Evolutionary conservation across 352 stramenopile genomes (phyloP), one percentile per base, ranked within the genome.

Genomic region (Pythium dissimile): DNA sequence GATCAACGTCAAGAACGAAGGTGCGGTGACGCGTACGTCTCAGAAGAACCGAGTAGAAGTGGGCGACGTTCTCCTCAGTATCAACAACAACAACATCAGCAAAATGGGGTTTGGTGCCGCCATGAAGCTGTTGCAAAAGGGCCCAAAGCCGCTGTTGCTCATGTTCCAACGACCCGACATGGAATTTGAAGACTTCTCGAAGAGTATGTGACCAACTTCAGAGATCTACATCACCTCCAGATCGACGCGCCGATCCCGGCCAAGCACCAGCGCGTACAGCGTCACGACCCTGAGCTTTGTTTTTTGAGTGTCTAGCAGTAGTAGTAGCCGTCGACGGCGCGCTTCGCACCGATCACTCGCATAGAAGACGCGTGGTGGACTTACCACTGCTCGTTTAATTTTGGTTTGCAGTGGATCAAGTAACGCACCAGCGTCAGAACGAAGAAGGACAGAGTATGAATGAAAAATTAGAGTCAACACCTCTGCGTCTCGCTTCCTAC

Each of bases 51-150:
- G 80, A 16, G 82, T 95, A 24, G 77, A 89, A 59, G 80, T 90
- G 18, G 85, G 85, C 26, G 85, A 95, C 39, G 67, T 92, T 31
- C 46, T 95, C 30, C 68, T 95, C 18, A 92, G 83, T 59, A 93
- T 95, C 56, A 95, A 95, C 70, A 92, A 95, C 73, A 92, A 95
- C 70, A 92, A 95, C 67, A 95, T 95, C 60, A 91, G 80, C 68
- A 91, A 92, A 57, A 95, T 95, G 81, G 85, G 85, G 39, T 95
- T 95, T 58, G 83, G 81, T 9, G 56, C 84, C 21, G 83, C 85
- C 15, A 95, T 95, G 85, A 84, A 88, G 46, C 54, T 95, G 57
- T 63, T 95, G 30, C 84, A 95, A 62, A 91, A 89, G 53, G 83
- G 85, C 16, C 85, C 85, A 0, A 95, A 95, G 69, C 85, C 85